phyloP scores from a whole-genome alignment of 1,284 basidiomycete species.

The Inonotus obliquus region DNA sequence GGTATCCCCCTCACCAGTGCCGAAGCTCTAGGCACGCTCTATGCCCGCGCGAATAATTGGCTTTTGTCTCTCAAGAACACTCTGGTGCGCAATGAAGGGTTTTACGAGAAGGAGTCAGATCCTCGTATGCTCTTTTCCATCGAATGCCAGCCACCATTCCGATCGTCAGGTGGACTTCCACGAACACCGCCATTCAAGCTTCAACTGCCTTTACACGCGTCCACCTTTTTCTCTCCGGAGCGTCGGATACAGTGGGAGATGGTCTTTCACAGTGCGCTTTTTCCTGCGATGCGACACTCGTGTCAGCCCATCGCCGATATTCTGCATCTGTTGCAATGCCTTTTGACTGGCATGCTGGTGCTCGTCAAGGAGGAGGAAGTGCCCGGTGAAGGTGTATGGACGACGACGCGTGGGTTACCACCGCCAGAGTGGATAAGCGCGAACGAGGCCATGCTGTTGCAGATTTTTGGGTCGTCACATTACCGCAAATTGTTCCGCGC shows the following conservation, averaged over 20 bases:
- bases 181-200: constrained; percentile 68
- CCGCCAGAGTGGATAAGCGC: constrained; percentile 67
- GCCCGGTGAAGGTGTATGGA: constrained; percentile 53
- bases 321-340: constrained; percentile 70
- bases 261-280: constrained; percentile 80
- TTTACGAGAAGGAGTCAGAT: constrained; percentile 58
- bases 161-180: constrained; percentile 65
- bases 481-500: constrained; percentile 68
- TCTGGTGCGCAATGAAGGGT: constrained; percentile 62
- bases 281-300: constrained; percentile 72
- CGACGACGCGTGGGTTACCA: constrained; percentile 73
- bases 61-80: constrained; percentile 53
- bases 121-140: constrained; percentile 70
- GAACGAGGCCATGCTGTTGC: constrained; percentile 57
- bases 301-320: constrained; percentile 74
- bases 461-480: constrained; percentile 67
- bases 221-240: constrained; percentile 79
- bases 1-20: constrained; percentile 75
- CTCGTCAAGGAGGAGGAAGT: constrained; percentile 69
- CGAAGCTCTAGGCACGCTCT: constrained; percentile 70
- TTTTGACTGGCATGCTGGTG: constrained; percentile 75
- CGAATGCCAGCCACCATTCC: constrained; percentile 71
- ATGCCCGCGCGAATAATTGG: constrained; percentile 74
- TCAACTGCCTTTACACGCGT: constrained; percentile 69
- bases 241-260: constrained; percentile 81